Conservation (phyloP, 2,329 filamentous ascomycete species). For the Cytospora schulzeri region DNA sequence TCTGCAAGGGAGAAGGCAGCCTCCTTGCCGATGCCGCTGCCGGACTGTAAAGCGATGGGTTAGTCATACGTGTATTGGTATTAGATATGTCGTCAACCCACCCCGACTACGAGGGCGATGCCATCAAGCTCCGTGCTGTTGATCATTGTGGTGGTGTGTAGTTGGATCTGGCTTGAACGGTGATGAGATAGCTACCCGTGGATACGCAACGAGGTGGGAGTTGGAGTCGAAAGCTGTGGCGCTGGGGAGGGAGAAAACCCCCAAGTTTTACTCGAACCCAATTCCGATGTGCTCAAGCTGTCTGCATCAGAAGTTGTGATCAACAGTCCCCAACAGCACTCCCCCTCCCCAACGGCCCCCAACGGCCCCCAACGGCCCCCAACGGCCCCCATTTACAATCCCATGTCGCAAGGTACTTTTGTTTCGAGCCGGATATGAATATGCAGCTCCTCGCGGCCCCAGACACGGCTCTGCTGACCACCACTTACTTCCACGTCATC, state of each 20-base stretch:
- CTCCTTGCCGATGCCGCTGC: slow-evolving; percentile 31
- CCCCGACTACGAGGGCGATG: slow-evolving; percentile 29
- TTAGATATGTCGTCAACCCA: background rate
- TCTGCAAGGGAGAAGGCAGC: slow-evolving; percentile 31
- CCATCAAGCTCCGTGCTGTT: slow-evolving; percentile 30
- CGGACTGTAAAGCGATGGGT: slow-evolving; percentile 15
- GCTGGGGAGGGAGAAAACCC: background rate
- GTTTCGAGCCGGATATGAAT: no score
- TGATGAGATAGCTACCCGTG: background rate
- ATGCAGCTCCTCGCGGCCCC: no score
- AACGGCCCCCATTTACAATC: background rate
- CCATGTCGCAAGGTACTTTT: no score
- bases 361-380: no score
- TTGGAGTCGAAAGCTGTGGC: background rate
- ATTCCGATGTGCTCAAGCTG: no score
- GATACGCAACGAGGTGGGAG: no score
- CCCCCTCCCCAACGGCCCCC: no score
- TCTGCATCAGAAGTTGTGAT: background rate
- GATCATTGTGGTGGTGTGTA: slow-evolving; percentile 24
- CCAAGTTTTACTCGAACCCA: no score
- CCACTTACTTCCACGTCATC: no score
- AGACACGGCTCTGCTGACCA: no score
- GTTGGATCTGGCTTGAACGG: background rate
- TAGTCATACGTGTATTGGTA: background rate
- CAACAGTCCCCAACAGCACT: no score